Evolutionary conservation across 345 rosid species (phyloP).

Genomic region (Bruguiera gymnorhiza): DNA sequence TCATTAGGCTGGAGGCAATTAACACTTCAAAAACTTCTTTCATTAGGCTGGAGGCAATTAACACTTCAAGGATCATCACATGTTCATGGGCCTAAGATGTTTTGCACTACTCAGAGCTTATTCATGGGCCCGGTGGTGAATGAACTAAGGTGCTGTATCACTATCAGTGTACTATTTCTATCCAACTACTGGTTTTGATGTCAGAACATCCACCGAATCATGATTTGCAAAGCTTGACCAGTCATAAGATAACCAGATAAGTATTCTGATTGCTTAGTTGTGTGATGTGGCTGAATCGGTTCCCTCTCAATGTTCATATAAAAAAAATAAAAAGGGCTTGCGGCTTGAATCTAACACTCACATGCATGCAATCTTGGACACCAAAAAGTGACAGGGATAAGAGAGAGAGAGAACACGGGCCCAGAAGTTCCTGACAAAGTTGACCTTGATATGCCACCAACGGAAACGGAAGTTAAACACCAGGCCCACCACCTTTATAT

Average conservation of each 20-base stretch:
- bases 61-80: neutral
- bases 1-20: too few species aligned
- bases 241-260: conserved; percentile 21
- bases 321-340: conserved; percentile 6
- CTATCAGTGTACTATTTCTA: too few species aligned
- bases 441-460: conserved; percentile 39
- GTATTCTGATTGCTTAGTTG: neutral
- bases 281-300: conserved; percentile 16
- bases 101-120: neutral
- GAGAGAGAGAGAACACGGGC: conserved; percentile 7
- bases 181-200: too few species aligned
- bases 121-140: neutral
- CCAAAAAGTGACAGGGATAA: conserved; percentile 10
- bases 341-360: conserved; percentile 26
- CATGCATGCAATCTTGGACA: conserved; percentile 13
- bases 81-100: neutral
- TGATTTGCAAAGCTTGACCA: too few species aligned
- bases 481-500: neutral
- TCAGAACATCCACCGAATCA: too few species aligned
- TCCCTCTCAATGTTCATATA: conserved; percentile 16
- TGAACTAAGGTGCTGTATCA: too few species aligned
- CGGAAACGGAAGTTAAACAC: conserved; percentile 7
- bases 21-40: too few species aligned
- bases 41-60: too few species aligned
- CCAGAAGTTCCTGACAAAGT: conserved; percentile 22